Percentiles rank a stretch among this genome's conserved stretches.
Evolutionary conservation across 345 rosid species (phyloP).

Genomic region (Excoecaria cochinchinensis): DNA sequence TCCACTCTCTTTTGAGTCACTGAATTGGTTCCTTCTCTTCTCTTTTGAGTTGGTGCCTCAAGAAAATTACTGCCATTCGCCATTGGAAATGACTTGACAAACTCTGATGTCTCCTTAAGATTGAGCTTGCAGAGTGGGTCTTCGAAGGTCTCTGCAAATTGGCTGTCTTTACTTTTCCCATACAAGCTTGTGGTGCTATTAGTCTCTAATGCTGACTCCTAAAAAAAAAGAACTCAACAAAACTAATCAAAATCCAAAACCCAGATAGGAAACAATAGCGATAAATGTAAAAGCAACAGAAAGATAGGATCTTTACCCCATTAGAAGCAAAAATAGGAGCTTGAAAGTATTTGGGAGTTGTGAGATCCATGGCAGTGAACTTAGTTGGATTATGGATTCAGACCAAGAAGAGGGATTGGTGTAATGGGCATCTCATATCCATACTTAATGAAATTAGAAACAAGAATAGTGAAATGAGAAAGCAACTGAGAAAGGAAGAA

Average conservation of each 20-base stretch:
- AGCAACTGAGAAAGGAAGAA: constrained; percentile 23
- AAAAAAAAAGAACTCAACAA: constrained; percentile 13
- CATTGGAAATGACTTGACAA: constrained; percentile 61
- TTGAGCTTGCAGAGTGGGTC: constrained; percentile 74
- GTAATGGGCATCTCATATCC: background rate
- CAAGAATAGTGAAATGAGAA: constrained; percentile 25
- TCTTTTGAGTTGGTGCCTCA: constrained; percentile 47
- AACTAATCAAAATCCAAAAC: background rate
- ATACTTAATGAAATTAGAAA: constrained; percentile 10
- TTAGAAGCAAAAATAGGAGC: constrained; percentile 34
- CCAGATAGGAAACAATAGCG: background rate
- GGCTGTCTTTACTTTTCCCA: constrained; percentile 44
- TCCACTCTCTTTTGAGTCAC: constrained; percentile 49
- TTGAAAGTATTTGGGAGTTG: constrained; percentile 42
- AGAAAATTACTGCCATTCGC: constrained; percentile 35
- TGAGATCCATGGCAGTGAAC: constrained; percentile 44
- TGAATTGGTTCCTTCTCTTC: constrained; percentile 54
- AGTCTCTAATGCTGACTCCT: constrained; percentile 39
- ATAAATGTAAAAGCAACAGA: background rate
- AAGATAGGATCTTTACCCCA: constrained; percentile 29
- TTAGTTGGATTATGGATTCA: background rate
- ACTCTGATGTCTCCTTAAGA: constrained; percentile 72
- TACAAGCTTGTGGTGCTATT: constrained; percentile 27
- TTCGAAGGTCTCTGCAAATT: constrained; percentile 48
- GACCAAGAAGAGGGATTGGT: background rate